A percentile compares a stretch with the other conserved stretches of the same genome.
These are phyloP conservation scores for Phytophthora crassamura DNA, from an alignment of 352 stramenopile species.

Conservation along the genomic window DNA sequence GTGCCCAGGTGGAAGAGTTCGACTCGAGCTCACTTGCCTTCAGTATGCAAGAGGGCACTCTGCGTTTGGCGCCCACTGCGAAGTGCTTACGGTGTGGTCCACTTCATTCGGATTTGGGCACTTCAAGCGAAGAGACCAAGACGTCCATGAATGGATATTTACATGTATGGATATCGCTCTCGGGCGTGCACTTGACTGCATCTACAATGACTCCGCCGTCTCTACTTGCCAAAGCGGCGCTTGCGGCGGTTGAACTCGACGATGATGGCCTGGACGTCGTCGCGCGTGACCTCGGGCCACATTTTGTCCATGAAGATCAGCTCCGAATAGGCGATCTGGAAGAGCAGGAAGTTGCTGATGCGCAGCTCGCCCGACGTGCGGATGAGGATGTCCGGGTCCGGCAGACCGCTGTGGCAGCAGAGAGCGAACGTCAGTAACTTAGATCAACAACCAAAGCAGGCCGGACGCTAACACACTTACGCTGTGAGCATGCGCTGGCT, in stretches of 20 bases:
- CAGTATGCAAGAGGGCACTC: conserved; percentile 23
- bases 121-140: no score
- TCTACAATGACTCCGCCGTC: no score
- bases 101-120: no score
- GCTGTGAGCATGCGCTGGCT: conserved; percentile 79
- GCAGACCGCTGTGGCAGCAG: conserved; percentile 61
- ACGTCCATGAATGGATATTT: no score
- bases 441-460: neutral
- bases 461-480: conserved; percentile 46
- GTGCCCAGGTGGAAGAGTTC: conserved; percentile 7
- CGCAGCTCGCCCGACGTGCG: conserved; percentile 95
- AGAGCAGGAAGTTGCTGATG: conserved; percentile 98
- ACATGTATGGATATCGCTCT: no score
- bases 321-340: conserved; percentile 95
- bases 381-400: conserved; percentile 95
- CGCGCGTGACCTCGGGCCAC: conserved; percentile 94
- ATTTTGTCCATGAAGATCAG: conserved; percentile 96
- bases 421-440: conserved; percentile 19
- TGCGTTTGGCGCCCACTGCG: conserved; percentile 27
- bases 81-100: conserved; percentile 4
- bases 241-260: conserved; percentile 88
- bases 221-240: conserved; percentile 91
- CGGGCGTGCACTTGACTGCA: no score
- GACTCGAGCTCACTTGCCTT: conserved; percentile 22
- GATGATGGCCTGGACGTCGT: conserved; percentile 83